phyloP scores from a whole-genome alignment of 2,329 filamentous ascomycete species.

The Colletotrichum simmondsii region DNA sequence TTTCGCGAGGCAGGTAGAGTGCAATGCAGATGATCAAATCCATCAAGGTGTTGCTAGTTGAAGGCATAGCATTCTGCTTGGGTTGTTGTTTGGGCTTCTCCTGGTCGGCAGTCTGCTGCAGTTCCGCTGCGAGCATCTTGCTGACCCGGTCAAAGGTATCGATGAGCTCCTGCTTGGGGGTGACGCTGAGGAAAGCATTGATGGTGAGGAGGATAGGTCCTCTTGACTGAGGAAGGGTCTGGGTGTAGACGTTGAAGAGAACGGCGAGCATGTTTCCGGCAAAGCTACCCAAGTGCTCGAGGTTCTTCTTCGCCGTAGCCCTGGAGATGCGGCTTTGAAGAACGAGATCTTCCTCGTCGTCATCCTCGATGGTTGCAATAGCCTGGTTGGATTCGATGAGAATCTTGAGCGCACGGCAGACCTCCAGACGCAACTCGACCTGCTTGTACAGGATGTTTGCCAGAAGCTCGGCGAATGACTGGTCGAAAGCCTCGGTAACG shows the following conservation, averaged over 20 bases:
- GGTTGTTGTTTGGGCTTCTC: slow-evolving; percentile 72
- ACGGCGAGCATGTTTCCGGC: slow-evolving; percentile 92
- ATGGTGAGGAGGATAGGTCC: slow-evolving; percentile 93
- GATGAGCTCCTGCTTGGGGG: slow-evolving; percentile 80
- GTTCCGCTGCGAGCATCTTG: slow-evolving; percentile 80
- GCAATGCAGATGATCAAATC: slow-evolving; percentile 97
- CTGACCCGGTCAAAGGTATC: slow-evolving; percentile 91
- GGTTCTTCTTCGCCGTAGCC: slow-evolving; percentile 79
- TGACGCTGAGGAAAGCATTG: slow-evolving; percentile 93
- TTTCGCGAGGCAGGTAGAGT: slow-evolving; percentile 88
- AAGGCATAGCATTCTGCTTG: slow-evolving; percentile 79
- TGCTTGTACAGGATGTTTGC: slow-evolving; percentile 95
- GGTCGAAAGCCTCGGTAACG: slow-evolving; percentile 80
- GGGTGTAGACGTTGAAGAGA: slow-evolving; percentile 98
- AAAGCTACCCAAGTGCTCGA: slow-evolving; percentile 82
- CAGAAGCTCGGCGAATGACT: slow-evolving; percentile 87
- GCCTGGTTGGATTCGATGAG: slow-evolving; percentile 93
- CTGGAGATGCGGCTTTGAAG: slow-evolving; percentile 83
- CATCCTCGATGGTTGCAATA: slow-evolving; percentile 75
- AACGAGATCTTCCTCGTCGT: slow-evolving; percentile 77
- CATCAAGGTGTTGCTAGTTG: slow-evolving; percentile 94
- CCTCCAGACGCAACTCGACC: slow-evolving; percentile 84
- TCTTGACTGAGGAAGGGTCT: slow-evolving; percentile 92
- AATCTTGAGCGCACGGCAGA: slow-evolving; percentile 87
- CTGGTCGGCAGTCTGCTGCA: slow-evolving; percentile 63